Evolutionary conservation across 2,329 filamentous ascomycete species (phyloP), one percentile per base, ranked within the genome.

Genomic region (Ophiostoma novo-ulmi): DNA sequence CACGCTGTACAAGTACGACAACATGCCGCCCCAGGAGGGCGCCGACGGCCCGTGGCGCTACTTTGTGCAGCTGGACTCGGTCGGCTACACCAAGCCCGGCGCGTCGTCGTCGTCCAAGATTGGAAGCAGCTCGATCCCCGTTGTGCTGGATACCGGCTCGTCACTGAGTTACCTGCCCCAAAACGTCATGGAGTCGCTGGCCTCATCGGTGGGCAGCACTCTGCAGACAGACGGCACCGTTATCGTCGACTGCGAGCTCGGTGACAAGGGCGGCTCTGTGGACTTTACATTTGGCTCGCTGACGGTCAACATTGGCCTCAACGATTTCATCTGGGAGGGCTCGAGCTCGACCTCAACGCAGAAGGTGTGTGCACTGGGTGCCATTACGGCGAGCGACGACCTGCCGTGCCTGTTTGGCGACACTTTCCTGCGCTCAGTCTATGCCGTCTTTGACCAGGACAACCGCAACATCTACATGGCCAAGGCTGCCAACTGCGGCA

Each of bases 161-260:
- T 90, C 87, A 61, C 80, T 91, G 70, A 89, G 86, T 77, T 87
- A 89, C 73, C 83, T 93, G 1, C 90, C 90, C 2, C 80, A 85
- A 72, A 76, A 80, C 41, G 78, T 91, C 71, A 84, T 87, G 71
- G 73, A 79, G 38, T 74, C 78, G 41, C 79, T 88, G 44, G 81
- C 80, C 76, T 71, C 78, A 69, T 76, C 81, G 75, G 72, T 87
- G 8, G 82, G 81, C 70, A 39, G 67, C 65, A 38, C 36, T 38
- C 82, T 69, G 63, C 83, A 81, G 67, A 65, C 77, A 1, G 73
- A 78, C 39, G 75, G 79, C 20, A 36, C 48, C 67, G 41, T 74
- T 13, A 31, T 26, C 5, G 41, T 74, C 22, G 70, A 71, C 48
- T 81, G 81, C 72, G 72, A 74, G 70, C 74, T 76, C 74, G 75